These are phyloP conservation scores for Phialemoniopsis sp. DNA, from an alignment of 2,329 filamentous ascomycete species.

Conservation along the genomic window DNA sequence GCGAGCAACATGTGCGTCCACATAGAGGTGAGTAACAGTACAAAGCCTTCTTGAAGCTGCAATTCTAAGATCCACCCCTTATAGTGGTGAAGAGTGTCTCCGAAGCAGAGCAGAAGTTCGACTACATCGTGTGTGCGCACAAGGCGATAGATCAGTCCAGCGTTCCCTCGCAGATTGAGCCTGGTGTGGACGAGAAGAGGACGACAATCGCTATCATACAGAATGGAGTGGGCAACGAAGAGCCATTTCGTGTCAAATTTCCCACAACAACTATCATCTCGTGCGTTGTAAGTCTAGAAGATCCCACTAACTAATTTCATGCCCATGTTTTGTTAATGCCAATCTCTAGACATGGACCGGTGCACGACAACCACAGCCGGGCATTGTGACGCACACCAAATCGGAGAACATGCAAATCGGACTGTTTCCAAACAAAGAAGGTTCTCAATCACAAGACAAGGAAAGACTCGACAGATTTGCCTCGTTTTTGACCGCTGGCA, in stretches of 20 bases:
- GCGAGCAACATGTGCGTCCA: slow-evolving; percentile 45
- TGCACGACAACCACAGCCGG: slow-evolving; percentile 43
- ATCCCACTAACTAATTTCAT: neutral
- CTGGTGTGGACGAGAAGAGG: slow-evolving; percentile 26
- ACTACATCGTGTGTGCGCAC: slow-evolving; percentile 52
- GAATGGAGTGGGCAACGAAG: slow-evolving; percentile 58
- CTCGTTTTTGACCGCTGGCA: slow-evolving; percentile 30
- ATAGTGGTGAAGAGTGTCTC: slow-evolving; percentile 40
- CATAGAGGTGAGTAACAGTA: slow-evolving; percentile 25
- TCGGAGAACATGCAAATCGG: slow-evolving; percentile 53
- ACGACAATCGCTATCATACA: slow-evolving; percentile 57
- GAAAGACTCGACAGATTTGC: slow-evolving; percentile 34
- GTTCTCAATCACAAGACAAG: slow-evolving; percentile 14
- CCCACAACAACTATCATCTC: slow-evolving; percentile 49
- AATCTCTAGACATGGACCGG: slow-evolving; percentile 54
- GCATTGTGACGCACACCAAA: slow-evolving; percentile 42
- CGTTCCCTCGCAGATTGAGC: slow-evolving; percentile 24
- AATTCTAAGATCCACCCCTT: slow-evolving; percentile 3
- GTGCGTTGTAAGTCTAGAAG: slow-evolving; percentile 38
- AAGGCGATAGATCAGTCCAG: slow-evolving; percentile 43
- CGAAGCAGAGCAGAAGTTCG: slow-evolving; percentile 41
- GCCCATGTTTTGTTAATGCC: neutral
- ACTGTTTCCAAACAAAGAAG: slow-evolving; percentile 34
- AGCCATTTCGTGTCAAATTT: slow-evolving; percentile 43
- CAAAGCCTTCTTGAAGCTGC: neutral